Conservation (phyloP, 2,329 filamentous ascomycete species). For the Pseudogymnoascus sp. region DNA sequence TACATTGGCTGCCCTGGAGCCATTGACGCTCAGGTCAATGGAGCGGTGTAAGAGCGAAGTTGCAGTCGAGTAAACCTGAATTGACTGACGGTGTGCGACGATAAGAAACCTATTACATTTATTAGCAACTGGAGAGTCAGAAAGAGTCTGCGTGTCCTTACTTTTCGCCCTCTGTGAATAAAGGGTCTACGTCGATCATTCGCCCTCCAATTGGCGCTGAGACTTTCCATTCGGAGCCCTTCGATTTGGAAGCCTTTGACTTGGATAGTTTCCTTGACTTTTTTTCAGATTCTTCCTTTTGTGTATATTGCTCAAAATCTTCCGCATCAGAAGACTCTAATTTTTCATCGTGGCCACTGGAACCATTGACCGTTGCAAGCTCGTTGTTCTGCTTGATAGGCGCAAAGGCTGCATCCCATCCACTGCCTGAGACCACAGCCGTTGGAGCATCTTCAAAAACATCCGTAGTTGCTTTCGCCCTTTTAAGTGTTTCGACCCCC, state of each 20-base stretch:
- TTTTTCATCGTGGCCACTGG: conserved; percentile 16
- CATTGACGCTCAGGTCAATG: conserved; percentile 43
- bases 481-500: conserved; percentile 24
- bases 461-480: conserved; percentile 23
- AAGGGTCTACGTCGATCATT: conserved; percentile 56
- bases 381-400: conserved; percentile 18
- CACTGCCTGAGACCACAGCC: neutral
- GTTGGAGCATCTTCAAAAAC: conserved; percentile 14
- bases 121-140: neutral
- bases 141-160: conserved; percentile 27
- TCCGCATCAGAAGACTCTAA: conserved; percentile 18
- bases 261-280: conserved; percentile 25
- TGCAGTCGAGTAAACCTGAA: conserved; percentile 72
- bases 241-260: conserved; percentile 23
- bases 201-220: conserved; percentile 57
- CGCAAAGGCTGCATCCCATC: conserved; percentile 26
- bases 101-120: conserved; percentile 52
- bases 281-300: conserved; percentile 8
- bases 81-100: conserved; percentile 60
- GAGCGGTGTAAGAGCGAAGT: conserved; percentile 73
- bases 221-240: conserved; percentile 42
- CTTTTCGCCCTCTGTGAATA: conserved; percentile 53
- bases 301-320: conserved; percentile 21
- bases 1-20: conserved; percentile 16
- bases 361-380: conserved; percentile 18